Evolutionary conservation across 352 stramenopile species (phyloP), one percentile per base, ranked within the genome.

Genomic region (Pythium oligandrum): DNA sequence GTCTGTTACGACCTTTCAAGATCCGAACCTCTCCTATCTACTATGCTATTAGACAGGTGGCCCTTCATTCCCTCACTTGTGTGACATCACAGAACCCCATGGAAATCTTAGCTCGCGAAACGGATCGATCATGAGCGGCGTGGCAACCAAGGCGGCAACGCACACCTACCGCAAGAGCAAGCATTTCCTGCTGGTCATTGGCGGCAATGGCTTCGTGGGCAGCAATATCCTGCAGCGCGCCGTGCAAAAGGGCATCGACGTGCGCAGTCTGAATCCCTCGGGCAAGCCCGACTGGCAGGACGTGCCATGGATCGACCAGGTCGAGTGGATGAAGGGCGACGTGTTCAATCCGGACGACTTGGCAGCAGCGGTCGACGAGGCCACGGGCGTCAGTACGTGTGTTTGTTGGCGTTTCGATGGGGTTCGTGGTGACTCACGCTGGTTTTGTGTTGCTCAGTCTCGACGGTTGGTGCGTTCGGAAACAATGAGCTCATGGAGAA

Each of bases 211-310:
- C 55, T 97, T 94, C 66, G 86, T 96, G 36, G 88, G 88, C 53
- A 91, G 86, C 67, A 97, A 97, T 69, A 86, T 96, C 50, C 67
- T 95, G 17, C 80, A 95, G 59, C 83, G 82, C 17, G 86, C 86
- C 9, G 76, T 96, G 35, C 75, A 94, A 64, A 96, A 94, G 40
- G 80, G 76, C 48, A 93, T 95, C 49, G 70, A 82, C 7, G 86
- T 96, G 65, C 85, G 83, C 56, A 95, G 82, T 53, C 74, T 97
- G 31, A 95, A 86, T 61, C 77, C 71, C 40, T 88, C 78, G 37
- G 86, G 88, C 51, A 87, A 90, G 56, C 88, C 88, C 17, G 53
- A 78, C 49, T 91, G 83, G 81, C 65, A 79, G 60, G 81, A 86
- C 59, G 73, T 86, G 51, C 78, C 70, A 10, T 93, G 74, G 82